Evolutionary conservation across 164 flowering plant species (phyloP).

Genomic region (Akebia trifoliata): DNA sequence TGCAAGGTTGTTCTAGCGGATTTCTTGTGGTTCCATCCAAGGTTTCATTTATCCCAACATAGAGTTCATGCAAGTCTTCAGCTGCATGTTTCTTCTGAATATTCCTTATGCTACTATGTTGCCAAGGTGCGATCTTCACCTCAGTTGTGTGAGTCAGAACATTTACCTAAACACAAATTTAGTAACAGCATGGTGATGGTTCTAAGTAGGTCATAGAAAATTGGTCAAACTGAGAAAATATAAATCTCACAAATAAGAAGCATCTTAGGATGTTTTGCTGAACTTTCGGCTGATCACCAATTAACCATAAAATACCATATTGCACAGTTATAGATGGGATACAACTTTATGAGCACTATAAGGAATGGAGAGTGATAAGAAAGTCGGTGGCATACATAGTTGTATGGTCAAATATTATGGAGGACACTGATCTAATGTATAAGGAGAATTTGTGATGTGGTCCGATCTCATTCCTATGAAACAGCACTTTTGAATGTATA

Average conservation of each 20-base stretch:
- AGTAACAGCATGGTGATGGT: background rate
- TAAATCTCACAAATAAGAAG: too few relatives aligned
- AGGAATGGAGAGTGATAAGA: background rate
- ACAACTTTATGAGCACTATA: too few relatives aligned
- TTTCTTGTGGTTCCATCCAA: background rate
- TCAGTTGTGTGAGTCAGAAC: slow-evolving; percentile 60
- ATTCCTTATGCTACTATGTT: slow-evolving; percentile 26
- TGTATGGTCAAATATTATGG: background rate
- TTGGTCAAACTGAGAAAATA: too few relatives aligned
- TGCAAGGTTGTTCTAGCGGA: slow-evolving; percentile 10
- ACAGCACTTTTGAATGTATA: too few relatives aligned
- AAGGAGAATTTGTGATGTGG: too few relatives aligned
- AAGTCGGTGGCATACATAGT: too few relatives aligned
- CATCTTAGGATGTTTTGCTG: too few relatives aligned
- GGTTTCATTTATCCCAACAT: slow-evolving; percentile 8
- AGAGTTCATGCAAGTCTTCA: slow-evolving; percentile 27
- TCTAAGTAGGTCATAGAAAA: too few relatives aligned
- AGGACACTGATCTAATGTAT: background rate
- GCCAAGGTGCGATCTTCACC: slow-evolving; percentile 41
- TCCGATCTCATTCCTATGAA: too few relatives aligned
- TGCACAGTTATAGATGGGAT: too few relatives aligned
- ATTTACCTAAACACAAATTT: slow-evolving; percentile 45
- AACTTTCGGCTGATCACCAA: too few relatives aligned
- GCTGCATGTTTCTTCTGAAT: slow-evolving; percentile 28
- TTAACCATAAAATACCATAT: too few relatives aligned